Percentiles rank a stretch among this genome's conserved stretches.
These are phyloP conservation scores for Tylopilus rubrobrunneus DNA, from an alignment of 768 basidiomycete species.

Conservation along the genomic window DNA sequence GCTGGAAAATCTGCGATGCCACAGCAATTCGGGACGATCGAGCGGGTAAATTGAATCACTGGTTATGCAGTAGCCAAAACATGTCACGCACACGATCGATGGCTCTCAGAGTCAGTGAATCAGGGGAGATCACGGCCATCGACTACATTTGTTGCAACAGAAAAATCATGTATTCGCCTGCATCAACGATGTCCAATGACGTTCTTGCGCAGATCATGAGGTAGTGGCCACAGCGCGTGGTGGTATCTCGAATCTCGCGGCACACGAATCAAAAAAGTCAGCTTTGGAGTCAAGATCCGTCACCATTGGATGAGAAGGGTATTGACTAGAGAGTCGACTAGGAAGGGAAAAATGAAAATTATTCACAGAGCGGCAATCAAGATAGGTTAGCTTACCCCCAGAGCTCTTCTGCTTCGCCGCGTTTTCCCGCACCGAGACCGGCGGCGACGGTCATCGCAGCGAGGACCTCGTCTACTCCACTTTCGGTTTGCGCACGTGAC, in stretches of 20 bases:
- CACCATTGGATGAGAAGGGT: constrained; percentile 69
- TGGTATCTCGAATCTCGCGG: constrained; percentile 60
- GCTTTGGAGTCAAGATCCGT: constrained; percentile 58
- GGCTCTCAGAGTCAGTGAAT: too few species aligned
- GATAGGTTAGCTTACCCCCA: constrained; percentile 53
- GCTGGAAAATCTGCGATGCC: too few species aligned
- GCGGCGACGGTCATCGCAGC: constrained; percentile 65
- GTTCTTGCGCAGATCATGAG: constrained; percentile 4
- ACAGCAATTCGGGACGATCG: too few species aligned
- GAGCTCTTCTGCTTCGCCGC: constrained; percentile 57
- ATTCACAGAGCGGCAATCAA: neutral
- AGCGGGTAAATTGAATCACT: too few species aligned
- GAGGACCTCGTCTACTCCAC: constrained; percentile 56
- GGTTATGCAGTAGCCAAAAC: too few species aligned
- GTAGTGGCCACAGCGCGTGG: constrained; percentile 36
- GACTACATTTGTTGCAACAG: neutral
- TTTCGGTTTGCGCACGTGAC: constrained; percentile 39
- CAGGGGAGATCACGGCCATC: neutral
- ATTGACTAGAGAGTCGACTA: constrained; percentile 44
- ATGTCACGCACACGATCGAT: too few species aligned
- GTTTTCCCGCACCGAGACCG: constrained; percentile 55
- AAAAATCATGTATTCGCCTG: neutral
- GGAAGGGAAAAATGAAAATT: constrained; percentile 2
- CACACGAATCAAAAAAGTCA: constrained; percentile 58
- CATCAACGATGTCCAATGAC: neutral